Conservation (phyloP, 2,329 filamentous ascomycete genomes). For the Epichloe festucae region DNA sequence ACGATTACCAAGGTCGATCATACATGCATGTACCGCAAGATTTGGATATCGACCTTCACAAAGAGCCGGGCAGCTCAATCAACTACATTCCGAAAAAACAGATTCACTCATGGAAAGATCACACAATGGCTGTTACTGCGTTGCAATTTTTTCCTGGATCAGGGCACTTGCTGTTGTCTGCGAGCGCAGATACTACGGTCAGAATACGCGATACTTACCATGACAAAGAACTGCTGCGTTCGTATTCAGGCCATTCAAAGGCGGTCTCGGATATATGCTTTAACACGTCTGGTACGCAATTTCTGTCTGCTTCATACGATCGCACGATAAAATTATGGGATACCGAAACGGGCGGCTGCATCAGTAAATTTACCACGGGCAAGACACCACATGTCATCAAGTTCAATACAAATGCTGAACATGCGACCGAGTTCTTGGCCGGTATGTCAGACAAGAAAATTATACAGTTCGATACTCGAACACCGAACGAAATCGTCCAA, state of each 20-base stretch:
- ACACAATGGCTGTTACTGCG: conserved; percentile 73
- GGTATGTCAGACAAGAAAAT: conserved; percentile 99
- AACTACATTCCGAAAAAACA: conserved; percentile 97
- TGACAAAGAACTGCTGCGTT: conserved; percentile 72
- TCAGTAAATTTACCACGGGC: conserved; percentile 80
- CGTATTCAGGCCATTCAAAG: conserved; percentile 85
- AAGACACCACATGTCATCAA: conserved; percentile 91
- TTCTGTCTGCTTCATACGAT: conserved; percentile 86
- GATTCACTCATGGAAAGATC: conserved; percentile 77
- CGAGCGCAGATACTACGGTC: conserved; percentile 80
- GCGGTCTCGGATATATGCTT: conserved; percentile 84
- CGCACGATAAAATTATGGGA: conserved; percentile 97
- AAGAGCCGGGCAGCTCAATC: conserved; percentile 65
- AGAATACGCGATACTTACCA: conserved; percentile 96
- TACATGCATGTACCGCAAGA: conserved; percentile 98
- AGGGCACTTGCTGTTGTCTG: conserved; percentile 78
- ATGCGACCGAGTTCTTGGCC: conserved; percentile 80
- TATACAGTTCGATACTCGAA: conserved; percentile 84
- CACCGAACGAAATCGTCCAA: conserved; percentile 66
- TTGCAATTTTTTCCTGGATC: conserved; percentile 80
- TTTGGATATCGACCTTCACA: conserved; percentile 70
- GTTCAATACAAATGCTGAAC: conserved; percentile 72
- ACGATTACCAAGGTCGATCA: conserved; percentile 88
- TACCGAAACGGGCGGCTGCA: conserved; percentile 81
- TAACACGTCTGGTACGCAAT: conserved; percentile 68